A percentile compares a stretch with the other conserved stretches of the same genome.
Evolutionary conservation across 2,329 filamentous ascomycete genomes (phyloP).

Genomic region (Colletotrichum limetticola): DNA sequence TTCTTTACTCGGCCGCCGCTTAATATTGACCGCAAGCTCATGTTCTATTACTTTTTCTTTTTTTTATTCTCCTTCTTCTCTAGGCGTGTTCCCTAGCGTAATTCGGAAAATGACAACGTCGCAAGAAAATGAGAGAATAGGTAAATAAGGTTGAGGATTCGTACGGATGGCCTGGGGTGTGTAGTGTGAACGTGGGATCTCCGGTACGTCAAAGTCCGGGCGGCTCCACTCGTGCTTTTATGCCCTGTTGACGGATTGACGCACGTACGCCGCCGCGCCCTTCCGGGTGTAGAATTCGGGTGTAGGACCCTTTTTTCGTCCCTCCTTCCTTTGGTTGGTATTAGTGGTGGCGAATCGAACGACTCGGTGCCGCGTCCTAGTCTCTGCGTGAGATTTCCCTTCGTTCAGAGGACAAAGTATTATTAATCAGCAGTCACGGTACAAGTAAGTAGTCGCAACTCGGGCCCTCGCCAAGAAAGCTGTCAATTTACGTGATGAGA

Average conservation of each 20-base stretch:
- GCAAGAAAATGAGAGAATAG: not conserved
- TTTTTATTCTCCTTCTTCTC: not conserved
- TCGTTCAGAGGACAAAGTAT: not conserved
- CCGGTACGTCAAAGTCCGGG: slow-evolving; percentile 16
- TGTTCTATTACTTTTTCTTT: slow-evolving; percentile 19
- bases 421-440: slow-evolving; percentile 1
- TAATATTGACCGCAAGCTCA: slow-evolving; percentile 50
- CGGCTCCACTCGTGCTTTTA: slow-evolving; percentile 12
- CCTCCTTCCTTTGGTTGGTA: not conserved
- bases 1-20: slow-evolving; percentile 50
- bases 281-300: slow-evolving; percentile 24
- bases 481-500: too few relatives aligned
- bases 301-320: not conserved
- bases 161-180: not conserved
- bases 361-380: not conserved
- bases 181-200: slow-evolving; percentile 1
- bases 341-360: slow-evolving; percentile 21
- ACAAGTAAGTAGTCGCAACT: not conserved
- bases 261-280: slow-evolving; percentile 13
- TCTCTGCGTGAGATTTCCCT: not conserved
- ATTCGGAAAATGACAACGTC: not conserved
- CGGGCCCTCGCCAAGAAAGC: not conserved
- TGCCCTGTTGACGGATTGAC: not conserved
- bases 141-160: not conserved
- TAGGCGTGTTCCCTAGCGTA: not conserved